Conservation (phyloP, 306 rosid species). For the Cicer chorassanicum region DNA sequence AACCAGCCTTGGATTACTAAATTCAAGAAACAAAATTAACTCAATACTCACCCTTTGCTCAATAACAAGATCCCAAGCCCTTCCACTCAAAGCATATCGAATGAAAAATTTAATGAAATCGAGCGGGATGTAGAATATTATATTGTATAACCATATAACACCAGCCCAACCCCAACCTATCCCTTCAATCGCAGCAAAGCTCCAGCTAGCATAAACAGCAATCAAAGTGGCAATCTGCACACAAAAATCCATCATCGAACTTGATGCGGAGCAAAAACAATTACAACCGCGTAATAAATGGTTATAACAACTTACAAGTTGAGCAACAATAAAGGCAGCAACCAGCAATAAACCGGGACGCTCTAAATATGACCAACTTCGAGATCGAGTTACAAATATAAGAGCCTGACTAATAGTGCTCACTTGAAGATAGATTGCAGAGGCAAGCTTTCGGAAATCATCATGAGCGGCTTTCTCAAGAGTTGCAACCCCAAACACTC, state of each 20-base stretch:
- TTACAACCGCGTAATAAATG: background rate
- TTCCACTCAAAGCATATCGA: conserved; percentile 89
- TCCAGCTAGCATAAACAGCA: conserved; percentile 93
- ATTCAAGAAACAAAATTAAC: conserved; percentile 35
- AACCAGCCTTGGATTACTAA: conserved; percentile 13
- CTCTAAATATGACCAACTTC: conserved; percentile 95
- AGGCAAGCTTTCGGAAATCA: conserved; percentile 90
- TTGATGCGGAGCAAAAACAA: conserved; percentile 7
- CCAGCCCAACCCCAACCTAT: conserved; percentile 99
- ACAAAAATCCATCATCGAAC: conserved; percentile 35
- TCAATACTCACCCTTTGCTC: conserved; percentile 81
- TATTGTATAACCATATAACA: conserved; percentile 91
- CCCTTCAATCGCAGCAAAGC: conserved; percentile 95
- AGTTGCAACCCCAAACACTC: conserved; percentile 75
- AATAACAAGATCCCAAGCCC: conserved; percentile 98
- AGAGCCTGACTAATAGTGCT: conserved; percentile 99
- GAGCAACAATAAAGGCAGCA: conserved; percentile 81
- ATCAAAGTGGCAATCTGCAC: conserved; percentile 92
- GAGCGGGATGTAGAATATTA: conserved; percentile 87
- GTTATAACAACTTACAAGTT: conserved; percentile 68
- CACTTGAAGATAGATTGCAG: conserved; percentile 96
- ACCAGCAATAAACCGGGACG: conserved; percentile 85
- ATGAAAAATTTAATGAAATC: conserved; percentile 82
- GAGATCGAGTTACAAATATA: conserved; percentile 91
- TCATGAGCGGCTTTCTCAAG: conserved; percentile 85